Percentiles rank a stretch among this genome's conserved stretches.
These are phyloP conservation scores for Crassisporium funariophilum DNA, from an alignment of 768 basidiomycete genomes.

Conservation along the genomic window DNA sequence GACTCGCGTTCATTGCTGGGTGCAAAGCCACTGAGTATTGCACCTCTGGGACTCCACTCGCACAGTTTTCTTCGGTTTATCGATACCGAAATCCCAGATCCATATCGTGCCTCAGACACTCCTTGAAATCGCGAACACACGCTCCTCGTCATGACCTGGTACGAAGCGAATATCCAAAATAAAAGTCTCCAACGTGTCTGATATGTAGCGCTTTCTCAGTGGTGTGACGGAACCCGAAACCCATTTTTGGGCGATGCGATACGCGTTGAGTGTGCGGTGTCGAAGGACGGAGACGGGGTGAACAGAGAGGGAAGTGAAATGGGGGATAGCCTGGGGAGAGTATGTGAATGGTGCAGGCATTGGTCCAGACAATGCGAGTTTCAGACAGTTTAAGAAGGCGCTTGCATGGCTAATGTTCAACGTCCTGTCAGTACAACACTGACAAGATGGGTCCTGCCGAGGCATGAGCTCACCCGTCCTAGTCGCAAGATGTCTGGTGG, in stretches of 20 bases:
- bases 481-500: slow-evolving; percentile 43
- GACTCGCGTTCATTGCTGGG: slow-evolving; percentile 50
- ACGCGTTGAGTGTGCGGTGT: slow-evolving; percentile 43
- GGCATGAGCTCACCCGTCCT: slow-evolving; percentile 38
- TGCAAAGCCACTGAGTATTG: slow-evolving; percentile 52
- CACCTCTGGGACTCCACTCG: slow-evolving; percentile 57
- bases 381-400: slow-evolving; percentile 45
- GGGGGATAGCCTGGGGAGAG: slow-evolving; percentile 48
- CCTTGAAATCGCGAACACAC: slow-evolving; percentile 56
- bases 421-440: slow-evolving; percentile 1
- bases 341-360: slow-evolving; percentile 47
- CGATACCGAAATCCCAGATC: slow-evolving; percentile 49
- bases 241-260: slow-evolving; percentile 55
- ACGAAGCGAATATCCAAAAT: slow-evolving; percentile 59
- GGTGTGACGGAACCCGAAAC: slow-evolving; percentile 18
- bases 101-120: slow-evolving; percentile 62
- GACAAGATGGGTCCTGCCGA: not conserved
- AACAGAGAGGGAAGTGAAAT: slow-evolving; percentile 29
- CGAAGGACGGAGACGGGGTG: slow-evolving; percentile 49
- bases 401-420: slow-evolving; percentile 46
- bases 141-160: slow-evolving; percentile 42
- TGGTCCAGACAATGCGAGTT: slow-evolving; percentile 59
- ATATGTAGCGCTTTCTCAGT: slow-evolving; percentile 22
- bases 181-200: slow-evolving; percentile 39
- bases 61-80: slow-evolving; percentile 32